phyloP scores from a whole-genome alignment of 2,329 filamentous ascomycete species.

The Penicillium freii region DNA sequence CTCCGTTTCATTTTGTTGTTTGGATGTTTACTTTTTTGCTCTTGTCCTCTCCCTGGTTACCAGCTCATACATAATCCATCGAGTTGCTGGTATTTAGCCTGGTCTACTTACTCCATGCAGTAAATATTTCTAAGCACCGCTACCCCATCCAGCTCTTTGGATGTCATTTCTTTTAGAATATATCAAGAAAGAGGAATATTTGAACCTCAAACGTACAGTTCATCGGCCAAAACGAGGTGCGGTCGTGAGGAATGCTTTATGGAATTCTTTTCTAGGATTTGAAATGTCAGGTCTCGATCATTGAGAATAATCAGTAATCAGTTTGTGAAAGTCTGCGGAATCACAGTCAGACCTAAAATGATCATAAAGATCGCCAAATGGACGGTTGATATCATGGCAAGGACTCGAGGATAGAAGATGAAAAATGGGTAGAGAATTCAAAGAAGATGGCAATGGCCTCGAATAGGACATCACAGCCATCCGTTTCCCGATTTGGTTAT shows the following conservation, averaged over 20 bases:
- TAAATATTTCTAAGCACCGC: background rate
- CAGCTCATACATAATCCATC: slow-evolving; percentile 9
- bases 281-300: slow-evolving; percentile 35
- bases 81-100: background rate
- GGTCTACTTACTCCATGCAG: background rate
- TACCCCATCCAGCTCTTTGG: background rate
- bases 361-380: too few species aligned
- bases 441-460: background rate
- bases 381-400: background rate
- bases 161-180: too few species aligned
- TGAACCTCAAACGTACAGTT: background rate
- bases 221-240: slow-evolving; percentile 26
- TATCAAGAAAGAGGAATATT: background rate
- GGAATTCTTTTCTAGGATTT: slow-evolving; percentile 41
- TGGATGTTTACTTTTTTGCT: slow-evolving; percentile 3
- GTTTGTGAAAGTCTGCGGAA: too few species aligned
- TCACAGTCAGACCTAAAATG: too few species aligned
- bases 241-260: slow-evolving; percentile 40
- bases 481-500: background rate
- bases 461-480: background rate
- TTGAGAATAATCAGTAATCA: slow-evolving; percentile 41
- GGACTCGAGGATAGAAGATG: background rate
- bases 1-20: slow-evolving; percentile 12
- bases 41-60: background rate
- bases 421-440: background rate